These are phyloP conservation scores for Kazachstania viticola DNA, from an alignment of 805 yeast species.

Conservation along the genomic window DNA sequence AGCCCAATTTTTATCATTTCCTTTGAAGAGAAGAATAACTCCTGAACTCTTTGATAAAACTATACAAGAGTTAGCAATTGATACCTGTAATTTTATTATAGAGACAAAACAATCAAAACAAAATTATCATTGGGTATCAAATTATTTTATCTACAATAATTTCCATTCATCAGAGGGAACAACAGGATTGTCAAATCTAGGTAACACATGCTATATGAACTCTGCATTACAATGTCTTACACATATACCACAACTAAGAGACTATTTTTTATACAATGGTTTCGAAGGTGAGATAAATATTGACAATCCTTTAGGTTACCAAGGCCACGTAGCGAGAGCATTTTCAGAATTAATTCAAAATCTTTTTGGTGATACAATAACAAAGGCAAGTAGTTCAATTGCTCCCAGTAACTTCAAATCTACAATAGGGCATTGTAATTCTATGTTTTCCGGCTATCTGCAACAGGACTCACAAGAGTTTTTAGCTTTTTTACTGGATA, in stretches of 20 bases:
- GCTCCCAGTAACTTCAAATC: conserved; percentile 72
- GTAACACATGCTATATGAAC: conserved; percentile 92
- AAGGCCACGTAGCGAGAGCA: conserved; percentile 68
- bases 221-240: conserved; percentile 83
- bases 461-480: conserved; percentile 97
- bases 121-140: conserved; percentile 30
- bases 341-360: conserved; percentile 60
- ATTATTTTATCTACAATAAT: conserved; percentile 22
- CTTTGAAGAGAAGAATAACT: conserved; percentile 14
- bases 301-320: conserved; percentile 74
- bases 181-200: conserved; percentile 58
- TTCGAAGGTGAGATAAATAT: conserved; percentile 57
- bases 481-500: conserved; percentile 78
- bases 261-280: conserved; percentile 56
- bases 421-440: conserved; percentile 67
- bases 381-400: conserved; percentile 15
- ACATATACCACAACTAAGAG: conserved; percentile 73
- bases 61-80: conserved; percentile 15
- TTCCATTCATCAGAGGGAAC: conserved; percentile 34
- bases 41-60: conserved; percentile 8
- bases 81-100: conserved; percentile 23
- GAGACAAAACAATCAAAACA: conserved; percentile 22
- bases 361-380: conserved; percentile 34
- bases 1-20: conserved; percentile 18
- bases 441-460: conserved; percentile 73